Percentiles rank a stretch among this genome's conserved stretches.
These are phyloP conservation scores for Suillus decipiens DNA, from an alignment of 768 basidiomycete species.

Conservation along the genomic window DNA sequence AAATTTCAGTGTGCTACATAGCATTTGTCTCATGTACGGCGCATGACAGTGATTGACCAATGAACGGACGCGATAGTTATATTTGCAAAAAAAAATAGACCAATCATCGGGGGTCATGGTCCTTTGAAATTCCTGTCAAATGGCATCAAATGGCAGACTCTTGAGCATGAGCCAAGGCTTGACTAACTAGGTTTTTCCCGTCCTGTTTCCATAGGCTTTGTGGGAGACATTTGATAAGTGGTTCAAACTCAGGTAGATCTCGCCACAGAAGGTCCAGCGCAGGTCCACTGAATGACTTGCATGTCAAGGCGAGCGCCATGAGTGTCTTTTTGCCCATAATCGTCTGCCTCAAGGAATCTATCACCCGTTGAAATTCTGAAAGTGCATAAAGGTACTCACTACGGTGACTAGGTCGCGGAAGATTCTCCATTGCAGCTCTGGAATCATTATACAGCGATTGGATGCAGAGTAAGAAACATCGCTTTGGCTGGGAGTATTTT, in stretches of 20 bases:
- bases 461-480: background rate
- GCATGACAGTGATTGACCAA: background rate
- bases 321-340: no score
- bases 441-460: background rate
- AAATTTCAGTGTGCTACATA: background rate
- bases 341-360: no score
- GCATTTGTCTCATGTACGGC: background rate
- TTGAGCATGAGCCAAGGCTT: background rate
- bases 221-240: background rate
- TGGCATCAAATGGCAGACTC: background rate
- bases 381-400: no score
- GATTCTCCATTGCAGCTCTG: background rate
- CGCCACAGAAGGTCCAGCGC: constrained; percentile 4
- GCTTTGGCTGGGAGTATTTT: no score
- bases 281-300: background rate
- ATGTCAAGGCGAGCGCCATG: background rate
- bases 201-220: background rate
- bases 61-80: constrained; percentile 13
- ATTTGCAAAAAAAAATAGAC: background rate
- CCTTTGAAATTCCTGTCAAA: background rate
- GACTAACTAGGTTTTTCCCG: background rate
- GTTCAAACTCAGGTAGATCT: background rate
- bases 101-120: background rate
- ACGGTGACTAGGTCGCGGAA: no score
- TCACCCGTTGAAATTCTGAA: no score